These are phyloP conservation scores for Venustampulla echinocandica DNA, from an alignment of 495 filamentous ascomycete genomes.

Conservation along the genomic window DNA sequence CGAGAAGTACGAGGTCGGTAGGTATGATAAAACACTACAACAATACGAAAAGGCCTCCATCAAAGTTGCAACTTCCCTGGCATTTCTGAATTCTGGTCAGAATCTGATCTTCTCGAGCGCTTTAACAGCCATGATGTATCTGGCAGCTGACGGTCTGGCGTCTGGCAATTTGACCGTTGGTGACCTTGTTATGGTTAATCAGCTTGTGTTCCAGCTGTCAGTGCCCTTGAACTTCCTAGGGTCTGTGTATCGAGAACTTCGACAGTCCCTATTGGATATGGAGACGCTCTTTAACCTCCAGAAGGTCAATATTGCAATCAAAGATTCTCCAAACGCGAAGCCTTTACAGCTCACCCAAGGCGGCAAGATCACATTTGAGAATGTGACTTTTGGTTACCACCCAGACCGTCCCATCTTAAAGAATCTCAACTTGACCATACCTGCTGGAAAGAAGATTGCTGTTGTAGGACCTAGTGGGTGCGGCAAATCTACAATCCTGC, in stretches of 20 bases:
- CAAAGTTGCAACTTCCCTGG: constrained; percentile 87
- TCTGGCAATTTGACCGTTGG: constrained; percentile 79
- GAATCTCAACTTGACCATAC: constrained; percentile 79
- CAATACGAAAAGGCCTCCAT: constrained; percentile 90
- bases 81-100: constrained; percentile 94
- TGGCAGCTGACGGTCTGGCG: constrained; percentile 82
- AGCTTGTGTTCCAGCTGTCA: constrained; percentile 95
- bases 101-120: constrained; percentile 95
- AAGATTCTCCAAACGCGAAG: constrained; percentile 64
- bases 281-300: constrained; percentile 98
- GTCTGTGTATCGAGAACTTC: constrained; percentile 88
- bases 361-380: constrained; percentile 87
- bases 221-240: constrained; percentile 95
- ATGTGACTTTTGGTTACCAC: constrained; percentile 91
- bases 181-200: constrained; percentile 96
- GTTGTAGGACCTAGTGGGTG: constrained; percentile 93
- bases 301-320: constrained; percentile 87
- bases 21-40: constrained; percentile 81
- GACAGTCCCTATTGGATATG: constrained; percentile 94
- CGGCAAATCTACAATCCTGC: constrained; percentile 88
- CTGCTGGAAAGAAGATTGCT: constrained; percentile 90
- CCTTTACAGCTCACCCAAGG: constrained; percentile 61
- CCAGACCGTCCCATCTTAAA: constrained; percentile 78
- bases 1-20: constrained; percentile 82
- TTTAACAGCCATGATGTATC: constrained; percentile 96